Evolutionary conservation across 495 filamentous ascomycete genomes (phyloP).

Genomic region (Wilcoxina mikolae): DNA sequence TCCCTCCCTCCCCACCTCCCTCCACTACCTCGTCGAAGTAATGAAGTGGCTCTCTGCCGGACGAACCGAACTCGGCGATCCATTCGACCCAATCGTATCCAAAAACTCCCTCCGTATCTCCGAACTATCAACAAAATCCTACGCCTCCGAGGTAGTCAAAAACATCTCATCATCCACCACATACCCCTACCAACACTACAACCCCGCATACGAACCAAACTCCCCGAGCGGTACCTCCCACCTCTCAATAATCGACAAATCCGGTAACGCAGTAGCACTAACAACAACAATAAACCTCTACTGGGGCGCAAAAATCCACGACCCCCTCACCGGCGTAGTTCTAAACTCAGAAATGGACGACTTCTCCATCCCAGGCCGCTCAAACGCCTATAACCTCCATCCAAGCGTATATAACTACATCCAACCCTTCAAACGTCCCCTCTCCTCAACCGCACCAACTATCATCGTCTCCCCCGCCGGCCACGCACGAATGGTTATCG

Average conservation of each 20-base stretch:
- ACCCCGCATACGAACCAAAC: conserved; percentile 23
- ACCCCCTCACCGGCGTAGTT: conserved; percentile 22
- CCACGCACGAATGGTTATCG: conserved; percentile 16
- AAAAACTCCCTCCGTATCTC: conserved; percentile 17
- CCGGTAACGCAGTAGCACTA: conserved; percentile 22
- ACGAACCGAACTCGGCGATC: conserved; percentile 28
- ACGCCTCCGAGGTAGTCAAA: conserved; percentile 13
- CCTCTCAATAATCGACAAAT: conserved; percentile 20
- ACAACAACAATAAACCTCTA: conserved; percentile 28
- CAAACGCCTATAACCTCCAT: conserved; percentile 21
- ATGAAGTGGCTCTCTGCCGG: conserved; percentile 30
- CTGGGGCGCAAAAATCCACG: conserved; percentile 26
- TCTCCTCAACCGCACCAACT: conserved; percentile 23
- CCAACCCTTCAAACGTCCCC: conserved; percentile 21
- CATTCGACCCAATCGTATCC: conserved; percentile 15
- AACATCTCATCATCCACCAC: conserved; percentile 24
- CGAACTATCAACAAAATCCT: conserved; percentile 20
- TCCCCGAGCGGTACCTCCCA: conserved; percentile 27
- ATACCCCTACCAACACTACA: conserved; percentile 26
- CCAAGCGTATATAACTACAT: conserved; percentile 27
- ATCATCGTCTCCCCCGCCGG: conserved; percentile 18
- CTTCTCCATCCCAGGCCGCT: conserved; percentile 23
- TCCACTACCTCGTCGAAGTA: conserved; percentile 24
- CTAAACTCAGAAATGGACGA: conserved; percentile 27
- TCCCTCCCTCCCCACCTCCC: conserved; percentile 13